These are phyloP conservation scores for Aspergillus calidoustus DNA, from an alignment of 2,329 filamentous ascomycete genomes.

Conservation along the genomic window DNA sequence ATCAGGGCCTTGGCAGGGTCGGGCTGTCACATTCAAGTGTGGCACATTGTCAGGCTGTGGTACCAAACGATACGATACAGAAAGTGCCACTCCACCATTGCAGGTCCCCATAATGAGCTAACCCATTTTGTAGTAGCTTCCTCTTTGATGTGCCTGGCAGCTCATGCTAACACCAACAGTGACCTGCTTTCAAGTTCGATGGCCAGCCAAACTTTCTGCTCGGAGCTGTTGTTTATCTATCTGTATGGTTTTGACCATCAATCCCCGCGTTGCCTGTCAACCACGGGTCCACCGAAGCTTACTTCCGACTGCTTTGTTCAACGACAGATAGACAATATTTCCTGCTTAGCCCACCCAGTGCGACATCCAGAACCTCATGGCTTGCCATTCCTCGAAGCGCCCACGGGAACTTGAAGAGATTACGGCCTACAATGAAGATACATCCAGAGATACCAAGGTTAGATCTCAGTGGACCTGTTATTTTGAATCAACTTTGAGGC, in stretches of 20 bases:
- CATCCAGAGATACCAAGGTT: conserved; percentile 34
- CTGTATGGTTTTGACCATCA: conserved; percentile 8
- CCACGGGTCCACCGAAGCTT: conserved; percentile 2
- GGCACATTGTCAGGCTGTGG: neutral
- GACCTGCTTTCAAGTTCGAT: neutral
- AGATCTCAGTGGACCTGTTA: neutral
- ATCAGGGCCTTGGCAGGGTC: too few relatives aligned
- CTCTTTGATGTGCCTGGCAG: neutral
- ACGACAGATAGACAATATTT: conserved; percentile 2
- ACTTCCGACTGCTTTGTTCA: neutral
- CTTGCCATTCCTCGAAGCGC: conserved; percentile 30
- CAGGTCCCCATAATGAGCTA: neutral
- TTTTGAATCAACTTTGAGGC: neutral
- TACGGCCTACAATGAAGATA: conserved; percentile 63
- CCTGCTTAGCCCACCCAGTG: neutral
- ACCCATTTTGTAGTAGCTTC: neutral
- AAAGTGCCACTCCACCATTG: neutral
- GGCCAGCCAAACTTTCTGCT: neutral
- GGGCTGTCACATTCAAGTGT: too few relatives aligned
- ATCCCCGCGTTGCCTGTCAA: neutral
- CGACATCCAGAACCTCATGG: conserved; percentile 25
- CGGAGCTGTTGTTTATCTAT: conserved; percentile 14
- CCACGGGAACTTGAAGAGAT: conserved; percentile 56
- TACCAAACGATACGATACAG: neutral
- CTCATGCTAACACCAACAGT: neutral